Conservation (phyloP, 345 rosid genomes). For the Moricandia moricandioides region DNA sequence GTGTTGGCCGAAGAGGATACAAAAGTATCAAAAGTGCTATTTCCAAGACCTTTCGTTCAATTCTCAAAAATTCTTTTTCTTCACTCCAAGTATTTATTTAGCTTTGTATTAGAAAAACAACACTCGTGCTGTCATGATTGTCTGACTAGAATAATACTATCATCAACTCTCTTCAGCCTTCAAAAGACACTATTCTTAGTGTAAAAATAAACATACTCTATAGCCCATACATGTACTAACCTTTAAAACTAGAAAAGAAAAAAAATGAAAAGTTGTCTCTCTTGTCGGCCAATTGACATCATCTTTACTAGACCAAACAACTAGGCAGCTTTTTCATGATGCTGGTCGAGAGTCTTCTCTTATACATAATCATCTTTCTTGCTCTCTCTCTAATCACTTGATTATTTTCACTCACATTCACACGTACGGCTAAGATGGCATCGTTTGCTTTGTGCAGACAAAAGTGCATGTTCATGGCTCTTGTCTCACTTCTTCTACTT, state of each 20-base stretch:
- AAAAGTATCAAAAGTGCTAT: conserved; percentile 42
- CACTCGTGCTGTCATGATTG: conserved; percentile 61
- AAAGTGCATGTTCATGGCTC: conserved; percentile 44
- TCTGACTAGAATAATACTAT: conserved; percentile 26
- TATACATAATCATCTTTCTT: conserved; percentile 39
- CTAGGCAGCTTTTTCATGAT: conserved; percentile 53
- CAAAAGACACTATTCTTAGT: conserved; percentile 31
- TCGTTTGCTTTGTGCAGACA: conserved; percentile 39
- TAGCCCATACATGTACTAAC: background rate
- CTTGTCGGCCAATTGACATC: conserved; percentile 72
- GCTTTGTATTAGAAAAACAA: conserved; percentile 27
- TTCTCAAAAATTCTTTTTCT: conserved; percentile 19
- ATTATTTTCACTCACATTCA: background rate
- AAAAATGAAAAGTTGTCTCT: conserved; percentile 45
- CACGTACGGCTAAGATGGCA: conserved; percentile 36
- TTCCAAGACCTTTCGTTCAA: conserved; percentile 37
- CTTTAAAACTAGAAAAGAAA: conserved; percentile 9
- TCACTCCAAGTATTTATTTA: background rate
- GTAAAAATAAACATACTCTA: conserved; percentile 10
- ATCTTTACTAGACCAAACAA: conserved; percentile 68
- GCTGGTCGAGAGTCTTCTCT: conserved; percentile 36
- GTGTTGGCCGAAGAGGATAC: conserved; percentile 51
- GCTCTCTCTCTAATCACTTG: conserved; percentile 21
- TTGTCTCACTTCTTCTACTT: conserved; percentile 40
- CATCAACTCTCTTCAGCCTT: conserved; percentile 28